phyloP scores from a whole-genome alignment of 352 stramenopile genomes.

The Globisporangium spiculum region DNA sequence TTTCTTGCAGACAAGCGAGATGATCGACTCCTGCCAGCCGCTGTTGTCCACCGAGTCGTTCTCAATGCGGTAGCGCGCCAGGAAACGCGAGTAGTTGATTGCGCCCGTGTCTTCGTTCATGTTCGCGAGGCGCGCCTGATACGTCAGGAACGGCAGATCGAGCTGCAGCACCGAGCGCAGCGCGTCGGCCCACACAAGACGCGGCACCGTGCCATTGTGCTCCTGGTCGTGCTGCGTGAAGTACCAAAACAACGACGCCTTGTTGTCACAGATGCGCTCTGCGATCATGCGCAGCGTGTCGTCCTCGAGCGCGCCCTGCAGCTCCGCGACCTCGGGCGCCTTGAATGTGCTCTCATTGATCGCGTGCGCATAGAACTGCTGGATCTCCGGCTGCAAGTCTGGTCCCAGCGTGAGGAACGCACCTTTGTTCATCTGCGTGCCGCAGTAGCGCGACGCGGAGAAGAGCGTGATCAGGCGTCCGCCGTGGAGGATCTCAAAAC shows the following conservation, averaged over 20 bases:
- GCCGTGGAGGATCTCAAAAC: slow-evolving; percentile 89
- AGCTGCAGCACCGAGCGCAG: slow-evolving; percentile 90
- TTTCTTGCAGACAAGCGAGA: slow-evolving; percentile 90
- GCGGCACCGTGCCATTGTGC: slow-evolving; percentile 79
- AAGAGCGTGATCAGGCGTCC: slow-evolving; percentile 92
- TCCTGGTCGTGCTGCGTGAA: slow-evolving; percentile 92
- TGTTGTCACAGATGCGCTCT: slow-evolving; percentile 91
- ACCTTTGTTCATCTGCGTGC: slow-evolving; percentile 92
- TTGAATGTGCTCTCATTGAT: slow-evolving; percentile 83
- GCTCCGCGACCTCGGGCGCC: slow-evolving; percentile 53
- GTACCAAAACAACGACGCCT: slow-evolving; percentile 92
- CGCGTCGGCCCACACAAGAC: slow-evolving; percentile 89
- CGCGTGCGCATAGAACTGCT: slow-evolving; percentile 92
- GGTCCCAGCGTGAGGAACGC: slow-evolving; percentile 90
- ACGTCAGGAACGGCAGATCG: slow-evolving; percentile 89
- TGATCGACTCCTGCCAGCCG: slow-evolving; percentile 90
- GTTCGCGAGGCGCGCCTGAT: slow-evolving; percentile 86
- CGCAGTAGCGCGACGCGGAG: slow-evolving; percentile 90
- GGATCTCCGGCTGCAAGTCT: slow-evolving; percentile 91
- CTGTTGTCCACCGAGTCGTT: slow-evolving; percentile 83
- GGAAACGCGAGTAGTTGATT: slow-evolving; percentile 94
- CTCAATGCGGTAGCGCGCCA: slow-evolving; percentile 92
- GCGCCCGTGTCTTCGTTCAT: slow-evolving; percentile 69
- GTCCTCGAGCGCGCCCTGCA: slow-evolving; percentile 83
- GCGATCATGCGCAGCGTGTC: slow-evolving; percentile 93